Percentiles rank a stretch among this genome's conserved stretches.
phyloP scores from a whole-genome alignment of 768 basidiomycete species.

The Serpula lacrymans region DNA sequence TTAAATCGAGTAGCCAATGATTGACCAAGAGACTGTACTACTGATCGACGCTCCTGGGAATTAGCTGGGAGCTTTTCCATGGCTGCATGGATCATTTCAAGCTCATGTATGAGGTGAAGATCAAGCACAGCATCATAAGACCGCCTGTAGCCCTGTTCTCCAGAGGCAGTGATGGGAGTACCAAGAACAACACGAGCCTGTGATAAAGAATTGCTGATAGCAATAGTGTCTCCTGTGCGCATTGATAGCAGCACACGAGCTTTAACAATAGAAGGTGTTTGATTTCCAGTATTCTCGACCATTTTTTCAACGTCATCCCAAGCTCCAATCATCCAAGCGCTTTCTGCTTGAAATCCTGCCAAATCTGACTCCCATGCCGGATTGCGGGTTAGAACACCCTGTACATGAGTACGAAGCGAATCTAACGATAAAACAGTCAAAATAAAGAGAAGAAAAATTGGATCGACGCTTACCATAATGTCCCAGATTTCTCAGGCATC shows the following conservation, averaged over 20 bases:
- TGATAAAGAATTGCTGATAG: constrained; percentile 49
- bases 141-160: constrained; percentile 75
- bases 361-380: constrained; percentile 79
- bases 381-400: constrained; percentile 81
- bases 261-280: constrained; percentile 64
- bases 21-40: constrained; percentile 35
- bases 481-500: constrained; percentile 90
- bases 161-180: constrained; percentile 75
- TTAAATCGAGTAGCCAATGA: constrained; percentile 65
- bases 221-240: constrained; percentile 47
- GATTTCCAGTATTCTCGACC: constrained; percentile 44
- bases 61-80: constrained; percentile 36
- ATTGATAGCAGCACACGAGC: constrained; percentile 81
- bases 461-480: constrained; percentile 79
- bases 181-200: constrained; percentile 74
- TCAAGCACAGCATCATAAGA: constrained; percentile 85
- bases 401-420: constrained; percentile 90
- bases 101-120: constrained; percentile 83
- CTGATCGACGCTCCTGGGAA: constrained; percentile 36
- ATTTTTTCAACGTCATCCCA: constrained; percentile 79
- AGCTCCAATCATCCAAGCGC: constrained; percentile 94
- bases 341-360: constrained; percentile 85
- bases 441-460: background rate
- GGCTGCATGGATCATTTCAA: constrained; percentile 61
- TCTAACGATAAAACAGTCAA: constrained; percentile 45